Base-by-base conservation (phyloP, 805 yeast species). In the Pichia ethanolica region DNA sequence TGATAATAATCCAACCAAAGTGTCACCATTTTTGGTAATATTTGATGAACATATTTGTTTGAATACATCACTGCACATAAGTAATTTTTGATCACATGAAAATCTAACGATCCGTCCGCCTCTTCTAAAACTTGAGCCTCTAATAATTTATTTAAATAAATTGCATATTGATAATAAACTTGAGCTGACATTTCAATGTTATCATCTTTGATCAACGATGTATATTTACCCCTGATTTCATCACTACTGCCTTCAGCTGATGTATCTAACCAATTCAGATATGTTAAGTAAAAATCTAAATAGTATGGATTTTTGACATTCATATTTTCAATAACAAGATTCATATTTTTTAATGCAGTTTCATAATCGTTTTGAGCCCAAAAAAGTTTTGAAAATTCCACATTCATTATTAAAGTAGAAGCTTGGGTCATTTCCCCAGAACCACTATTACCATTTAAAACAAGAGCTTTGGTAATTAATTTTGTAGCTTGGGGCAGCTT, bases 331-430 rank as follows among this genome's bases (percentile, higher is more conserved):
- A 59, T 51, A 2, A 78, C 64, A 13, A 74, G 72, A 8, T 74
- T 74, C 36, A 87, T 68, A 7, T 79, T 71, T 46, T 84, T 81
- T 41, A 91, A 73, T 0, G 98, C 98, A 56, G 89, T 83, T 27
- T 89, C 77, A 52, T 80, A 87, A 54, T 89, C 95, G 1, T 95
- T 96, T 60, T 86, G 88, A 4, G 81, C 83, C 97, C 98, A 91
- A 38, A 89, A 65, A 8, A 93, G 72, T 50, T 86, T 82, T 0
- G 97, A 83, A 63, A 85, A 83, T 61, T 89, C 96, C 38, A 85
- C 66, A 51, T 82, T 83, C 7, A 86, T 82, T 5, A 54, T 40
- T 8, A 49, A 26, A 3, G 47, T 51, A 8, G 52, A 43, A 5
- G 48, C 39, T 43, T 46, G 43, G 0, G 48, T 45, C 47, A 51